Evolutionary conservation across 1,139 yeast genomes (phyloP).

Genomic region (Zhuliangozyma parablackwelliae): DNA sequence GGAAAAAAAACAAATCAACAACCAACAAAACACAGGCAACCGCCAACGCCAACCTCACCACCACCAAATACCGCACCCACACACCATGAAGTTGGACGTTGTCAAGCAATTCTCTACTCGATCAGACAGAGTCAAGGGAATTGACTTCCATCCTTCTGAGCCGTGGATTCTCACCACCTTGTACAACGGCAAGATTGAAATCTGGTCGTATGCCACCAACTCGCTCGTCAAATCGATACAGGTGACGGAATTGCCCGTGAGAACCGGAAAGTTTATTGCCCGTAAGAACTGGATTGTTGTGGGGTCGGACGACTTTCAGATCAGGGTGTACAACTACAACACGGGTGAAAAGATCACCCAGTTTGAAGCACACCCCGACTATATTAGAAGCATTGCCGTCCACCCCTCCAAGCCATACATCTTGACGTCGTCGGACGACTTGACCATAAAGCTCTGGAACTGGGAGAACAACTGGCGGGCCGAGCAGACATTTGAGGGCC

Average conservation of each 20-base stretch:
- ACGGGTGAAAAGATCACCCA: constrained; percentile 92
- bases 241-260: constrained; percentile 90
- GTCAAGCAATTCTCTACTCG: constrained; percentile 79
- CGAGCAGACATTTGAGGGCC: constrained; percentile 92
- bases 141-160: constrained; percentile 95
- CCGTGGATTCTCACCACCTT: constrained; percentile 92
- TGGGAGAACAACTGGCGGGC: constrained; percentile 93
- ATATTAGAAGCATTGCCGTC: constrained; percentile 86
- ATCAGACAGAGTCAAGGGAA: constrained; percentile 94
- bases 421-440: constrained; percentile 87
- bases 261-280: constrained; percentile 93
- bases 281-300: constrained; percentile 97
- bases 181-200: constrained; percentile 82
- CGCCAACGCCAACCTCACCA: not conserved
- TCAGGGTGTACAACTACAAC: constrained; percentile 89
- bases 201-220: constrained; percentile 88
- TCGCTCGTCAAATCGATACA: constrained; percentile 52
- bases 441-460: constrained; percentile 90
- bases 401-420: constrained; percentile 91
- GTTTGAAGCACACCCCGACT: constrained; percentile 98
- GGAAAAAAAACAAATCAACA: constrained; percentile 2
- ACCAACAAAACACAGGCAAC: constrained; percentile 1
- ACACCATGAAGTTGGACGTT: constrained; percentile 43
- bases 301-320: constrained; percentile 92
- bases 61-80: not conserved